A percentile compares a stretch with the other conserved stretches of the same genome.
These are phyloP conservation scores for Pyrus hybrid DNA, from an alignment of 331 rosid genomes.

Conservation along the genomic window DNA sequence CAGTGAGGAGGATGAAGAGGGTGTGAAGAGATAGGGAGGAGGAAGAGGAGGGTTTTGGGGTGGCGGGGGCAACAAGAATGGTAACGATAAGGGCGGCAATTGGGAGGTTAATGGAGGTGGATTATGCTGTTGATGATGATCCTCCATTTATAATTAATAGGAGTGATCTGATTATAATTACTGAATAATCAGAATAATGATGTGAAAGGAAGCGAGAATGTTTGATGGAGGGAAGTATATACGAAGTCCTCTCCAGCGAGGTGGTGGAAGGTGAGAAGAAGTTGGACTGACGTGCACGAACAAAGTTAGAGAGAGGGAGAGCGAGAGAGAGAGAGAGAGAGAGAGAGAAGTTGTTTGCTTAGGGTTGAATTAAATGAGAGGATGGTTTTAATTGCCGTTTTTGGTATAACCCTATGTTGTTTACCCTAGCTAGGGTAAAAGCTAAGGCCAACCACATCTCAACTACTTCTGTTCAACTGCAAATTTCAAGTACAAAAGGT, in stretches of 20 bases:
- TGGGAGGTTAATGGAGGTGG: slow-evolving; percentile 6
- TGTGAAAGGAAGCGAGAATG: slow-evolving; percentile 18
- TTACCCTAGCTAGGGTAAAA: slow-evolving; percentile 4
- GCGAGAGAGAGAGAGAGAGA: slow-evolving; percentile 2
- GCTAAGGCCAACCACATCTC: slow-evolving; percentile 33
- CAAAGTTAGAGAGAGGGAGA: neutral
- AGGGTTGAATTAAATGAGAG: neutral
- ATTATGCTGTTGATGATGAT: slow-evolving; percentile 3
- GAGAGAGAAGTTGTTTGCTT: neutral
- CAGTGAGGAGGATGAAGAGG: neutral
- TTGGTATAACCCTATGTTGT: neutral
- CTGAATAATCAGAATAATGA: neutral
- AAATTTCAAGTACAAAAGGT: slow-evolving; percentile 15
- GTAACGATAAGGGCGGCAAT: neutral
- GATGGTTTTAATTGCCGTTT: neutral
- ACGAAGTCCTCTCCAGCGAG: slow-evolving; percentile 3
- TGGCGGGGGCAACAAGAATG: slow-evolving; percentile 10
- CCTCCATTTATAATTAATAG: slow-evolving; percentile 36
- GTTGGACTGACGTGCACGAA: slow-evolving; percentile 36
- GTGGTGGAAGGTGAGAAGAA: slow-evolving; percentile 47
- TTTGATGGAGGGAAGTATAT: slow-evolving; percentile 19
- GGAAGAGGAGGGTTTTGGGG: slow-evolving; percentile 22
- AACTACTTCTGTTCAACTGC: slow-evolving; percentile 52
- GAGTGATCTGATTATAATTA: neutral
- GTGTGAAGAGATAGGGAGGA: neutral